These are phyloP conservation scores for Phytopythium boreale DNA, from an alignment of 352 stramenopile species.

Conservation along the genomic window DNA sequence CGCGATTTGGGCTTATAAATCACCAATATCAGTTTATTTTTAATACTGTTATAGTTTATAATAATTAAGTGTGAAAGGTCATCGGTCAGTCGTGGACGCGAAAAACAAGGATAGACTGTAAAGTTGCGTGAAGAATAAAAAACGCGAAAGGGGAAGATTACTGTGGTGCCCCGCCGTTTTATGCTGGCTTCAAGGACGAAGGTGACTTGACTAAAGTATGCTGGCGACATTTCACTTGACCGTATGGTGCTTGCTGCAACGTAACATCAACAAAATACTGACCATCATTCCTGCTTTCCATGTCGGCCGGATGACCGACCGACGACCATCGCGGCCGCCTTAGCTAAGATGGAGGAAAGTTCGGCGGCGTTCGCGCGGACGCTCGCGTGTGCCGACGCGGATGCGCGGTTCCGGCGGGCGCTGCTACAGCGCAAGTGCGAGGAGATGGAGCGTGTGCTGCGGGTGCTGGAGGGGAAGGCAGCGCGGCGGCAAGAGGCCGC, in stretches of 20 bases:
- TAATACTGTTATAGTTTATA: too few relatives aligned
- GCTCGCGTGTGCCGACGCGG: slow-evolving; percentile 21
- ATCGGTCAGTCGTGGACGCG: too few relatives aligned
- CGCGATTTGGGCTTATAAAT: too few relatives aligned
- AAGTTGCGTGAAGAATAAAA: background rate
- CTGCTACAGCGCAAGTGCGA: slow-evolving; percentile 34
- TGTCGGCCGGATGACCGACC: background rate
- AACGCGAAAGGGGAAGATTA: background rate
- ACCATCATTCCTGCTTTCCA: background rate
- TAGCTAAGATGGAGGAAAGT: slow-evolving; percentile 5
- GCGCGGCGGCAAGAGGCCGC: slow-evolving; percentile 1
- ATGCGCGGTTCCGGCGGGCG: slow-evolving; percentile 32
- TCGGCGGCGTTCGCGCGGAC: slow-evolving; percentile 16
- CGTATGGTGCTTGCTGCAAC: background rate
- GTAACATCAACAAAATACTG: background rate
- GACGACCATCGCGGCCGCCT: background rate
- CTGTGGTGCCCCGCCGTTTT: background rate
- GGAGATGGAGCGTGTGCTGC: slow-evolving; percentile 28
- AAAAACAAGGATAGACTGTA: too few relatives aligned
- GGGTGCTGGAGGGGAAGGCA: slow-evolving; percentile 19
- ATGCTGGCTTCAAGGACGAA: background rate
- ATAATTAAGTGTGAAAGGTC: too few relatives aligned
- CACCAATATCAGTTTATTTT: too few relatives aligned
- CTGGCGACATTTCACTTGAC: too few relatives aligned
- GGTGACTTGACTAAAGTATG: too few relatives aligned